Conservation (phyloP, 805 yeast species). For the Saccharomycopsis fibuligera region DNA sequence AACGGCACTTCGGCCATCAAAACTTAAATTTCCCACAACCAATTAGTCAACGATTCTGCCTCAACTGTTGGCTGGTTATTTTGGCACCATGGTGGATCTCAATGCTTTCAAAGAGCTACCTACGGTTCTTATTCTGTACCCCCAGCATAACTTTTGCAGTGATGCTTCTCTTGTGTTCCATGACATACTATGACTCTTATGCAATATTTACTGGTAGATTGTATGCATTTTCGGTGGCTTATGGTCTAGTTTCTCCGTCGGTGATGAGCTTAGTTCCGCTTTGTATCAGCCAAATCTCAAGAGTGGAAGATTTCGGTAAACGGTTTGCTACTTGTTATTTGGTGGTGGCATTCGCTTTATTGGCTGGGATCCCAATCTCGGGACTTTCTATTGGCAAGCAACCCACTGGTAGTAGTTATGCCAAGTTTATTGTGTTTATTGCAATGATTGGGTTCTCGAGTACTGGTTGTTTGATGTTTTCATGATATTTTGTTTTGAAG, state of each 20-base stretch:
- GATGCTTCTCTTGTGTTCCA: constrained; percentile 36
- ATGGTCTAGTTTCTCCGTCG: constrained; percentile 53
- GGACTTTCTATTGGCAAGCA: constrained; percentile 38
- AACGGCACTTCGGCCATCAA: constrained; percentile 65
- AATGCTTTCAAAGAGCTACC: constrained; percentile 37
- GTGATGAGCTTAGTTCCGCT: constrained; percentile 53
- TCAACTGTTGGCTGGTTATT: constrained; percentile 67
- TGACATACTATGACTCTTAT: constrained; percentile 47
- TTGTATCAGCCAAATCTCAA: constrained; percentile 53
- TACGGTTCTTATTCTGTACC: constrained; percentile 36
- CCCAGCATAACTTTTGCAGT: constrained; percentile 44
- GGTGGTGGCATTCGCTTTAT: constrained; percentile 44
- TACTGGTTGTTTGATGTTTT: constrained; percentile 34
- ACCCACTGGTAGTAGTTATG: constrained; percentile 30
- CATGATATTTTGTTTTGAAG: constrained; percentile 38
- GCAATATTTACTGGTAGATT: constrained; percentile 40
- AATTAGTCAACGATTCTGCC: constrained; percentile 38
- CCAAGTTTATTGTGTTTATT: constrained; percentile 33
- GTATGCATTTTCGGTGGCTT: constrained; percentile 41
- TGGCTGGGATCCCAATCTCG: constrained; percentile 46
- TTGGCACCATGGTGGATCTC: constrained; percentile 38
- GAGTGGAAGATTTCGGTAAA: constrained; percentile 47
- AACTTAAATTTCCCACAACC: constrained; percentile 51
- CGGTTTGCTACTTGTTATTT: constrained; percentile 54
- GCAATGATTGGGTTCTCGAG: constrained; percentile 34